A percentile compares a stretch with the other conserved stretches of the same genome.
Conservation (phyloP, 2,329 filamentous ascomycete species). For the Arachnomyces sp. region DNA sequence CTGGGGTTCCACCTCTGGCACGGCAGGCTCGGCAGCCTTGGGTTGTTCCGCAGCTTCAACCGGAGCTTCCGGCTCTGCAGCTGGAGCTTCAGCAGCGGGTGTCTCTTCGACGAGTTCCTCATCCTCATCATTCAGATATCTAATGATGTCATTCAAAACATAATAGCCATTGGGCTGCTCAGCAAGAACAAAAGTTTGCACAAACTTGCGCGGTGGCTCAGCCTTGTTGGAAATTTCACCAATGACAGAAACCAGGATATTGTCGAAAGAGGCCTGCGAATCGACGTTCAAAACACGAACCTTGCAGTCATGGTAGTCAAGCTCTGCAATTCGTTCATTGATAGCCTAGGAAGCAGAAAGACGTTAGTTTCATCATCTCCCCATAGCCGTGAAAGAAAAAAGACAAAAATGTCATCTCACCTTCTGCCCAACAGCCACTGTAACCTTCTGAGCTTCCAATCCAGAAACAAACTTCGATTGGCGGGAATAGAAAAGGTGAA, state of each 20-base stretch:
- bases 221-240: slow-evolving; percentile 95
- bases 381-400: not conserved
- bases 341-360: slow-evolving; percentile 57
- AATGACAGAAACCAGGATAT: slow-evolving; percentile 96
- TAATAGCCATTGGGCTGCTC: slow-evolving; percentile 96
- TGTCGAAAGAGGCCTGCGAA: slow-evolving; percentile 82
- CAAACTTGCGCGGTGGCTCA: slow-evolving; percentile 87
- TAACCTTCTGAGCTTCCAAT: slow-evolving; percentile 78
- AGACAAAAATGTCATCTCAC: slow-evolving; percentile 45
- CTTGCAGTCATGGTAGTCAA: slow-evolving; percentile 96
- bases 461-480: slow-evolving; percentile 92
- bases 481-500: slow-evolving; percentile 95
- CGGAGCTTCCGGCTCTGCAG: slow-evolving; percentile 24
- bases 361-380: slow-evolving; percentile 3
- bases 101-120: slow-evolving; percentile 45
- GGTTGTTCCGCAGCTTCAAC: slow-evolving; percentile 32
- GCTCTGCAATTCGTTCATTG: slow-evolving; percentile 84
- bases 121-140: slow-evolving; percentile 80
- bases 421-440: slow-evolving; percentile 78
- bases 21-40: slow-evolving; percentile 11
- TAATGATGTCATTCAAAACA: slow-evolving; percentile 95
- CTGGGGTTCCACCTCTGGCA: slow-evolving; percentile 1
- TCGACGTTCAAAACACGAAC: slow-evolving; percentile 97
- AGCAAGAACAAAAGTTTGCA: slow-evolving; percentile 94
- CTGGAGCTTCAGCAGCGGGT: slow-evolving; percentile 20